A percentile compares a stretch with the other conserved stretches of the same genome.
Conservation (phyloP, 1,284 basidiomycete species). For the Thecaphora thlaspeos region DNA sequence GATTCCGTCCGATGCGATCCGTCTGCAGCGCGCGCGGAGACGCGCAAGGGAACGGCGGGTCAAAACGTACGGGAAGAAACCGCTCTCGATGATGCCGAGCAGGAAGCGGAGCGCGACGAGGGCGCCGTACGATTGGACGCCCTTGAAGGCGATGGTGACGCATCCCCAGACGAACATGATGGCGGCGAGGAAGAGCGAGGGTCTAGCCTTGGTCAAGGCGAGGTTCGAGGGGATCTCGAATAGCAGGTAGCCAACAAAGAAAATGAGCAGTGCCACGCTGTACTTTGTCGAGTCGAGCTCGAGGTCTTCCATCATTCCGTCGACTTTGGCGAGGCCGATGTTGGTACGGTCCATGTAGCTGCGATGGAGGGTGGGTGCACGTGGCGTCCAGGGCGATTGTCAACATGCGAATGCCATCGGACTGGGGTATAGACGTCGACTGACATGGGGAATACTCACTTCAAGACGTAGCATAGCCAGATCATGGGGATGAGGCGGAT, state of each 20-base stretch:
- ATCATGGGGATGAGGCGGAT: slow-evolving; percentile 55
- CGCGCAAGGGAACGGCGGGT: no score
- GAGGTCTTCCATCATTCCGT: slow-evolving; percentile 19
- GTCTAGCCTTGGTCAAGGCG: slow-evolving; percentile 21
- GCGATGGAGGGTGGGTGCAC: no score
- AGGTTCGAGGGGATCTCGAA: slow-evolving; percentile 36
- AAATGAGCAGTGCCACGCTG: slow-evolving; percentile 16
- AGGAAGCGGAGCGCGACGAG: slow-evolving; percentile 17
- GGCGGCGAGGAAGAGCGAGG: slow-evolving; percentile 34
- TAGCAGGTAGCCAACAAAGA: slow-evolving; percentile 22
- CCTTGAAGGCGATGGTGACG: slow-evolving; percentile 23
- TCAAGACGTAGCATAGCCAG: slow-evolving; percentile 56
- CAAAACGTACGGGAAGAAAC: slow-evolving; percentile 48
- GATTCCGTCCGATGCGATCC: no score
- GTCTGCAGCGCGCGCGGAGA: no score
- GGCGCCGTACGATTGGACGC: slow-evolving; percentile 5
- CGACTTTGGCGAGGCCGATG: slow-evolving; percentile 21
- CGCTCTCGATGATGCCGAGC: slow-evolving; percentile 15
- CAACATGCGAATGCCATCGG: no score
- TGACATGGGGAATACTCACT: slow-evolving; percentile 1
- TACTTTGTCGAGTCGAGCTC: slow-evolving; percentile 16
- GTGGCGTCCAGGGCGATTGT: no score
- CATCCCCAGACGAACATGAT: slow-evolving; percentile 39
- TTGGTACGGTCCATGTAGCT: slow-evolving; percentile 14
- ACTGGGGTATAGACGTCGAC: no score